Percentiles rank a stretch among this genome's conserved stretches.
These are phyloP conservation scores for Cystofilobasidium capitatum DNA, from an alignment of 768 basidiomycete species.

Conservation along the genomic window DNA sequence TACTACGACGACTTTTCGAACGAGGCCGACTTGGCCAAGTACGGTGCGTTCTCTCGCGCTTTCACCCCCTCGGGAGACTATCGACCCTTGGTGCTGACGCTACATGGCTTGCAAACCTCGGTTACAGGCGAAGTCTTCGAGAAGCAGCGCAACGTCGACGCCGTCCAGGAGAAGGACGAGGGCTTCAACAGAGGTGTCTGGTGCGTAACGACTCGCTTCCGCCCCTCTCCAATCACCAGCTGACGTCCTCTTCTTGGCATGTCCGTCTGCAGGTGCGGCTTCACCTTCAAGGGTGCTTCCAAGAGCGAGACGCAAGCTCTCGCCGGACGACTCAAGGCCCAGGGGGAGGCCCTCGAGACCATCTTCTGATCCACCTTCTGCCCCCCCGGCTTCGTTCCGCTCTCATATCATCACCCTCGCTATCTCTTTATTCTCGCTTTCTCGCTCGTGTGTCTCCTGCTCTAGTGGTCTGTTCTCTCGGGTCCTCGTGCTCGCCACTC, in stretches of 20 bases:
- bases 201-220: slow-evolving; percentile 26
- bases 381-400: background rate
- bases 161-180: slow-evolving; percentile 67
- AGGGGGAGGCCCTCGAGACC: slow-evolving; percentile 40
- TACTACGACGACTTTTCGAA: slow-evolving; percentile 75
- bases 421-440: background rate
- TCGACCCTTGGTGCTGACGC: background rate
- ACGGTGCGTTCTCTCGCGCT: slow-evolving; percentile 13
- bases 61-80: too few relatives aligned
- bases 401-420: background rate
- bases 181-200: slow-evolving; percentile 39
- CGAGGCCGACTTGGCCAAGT: slow-evolving; percentile 26
- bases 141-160: slow-evolving; percentile 89
- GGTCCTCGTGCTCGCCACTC: background rate
- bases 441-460: too few relatives aligned
- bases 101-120: background rate
- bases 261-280: slow-evolving; percentile 31
- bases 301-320: slow-evolving; percentile 23
- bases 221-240: background rate
- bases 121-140: slow-evolving; percentile 71
- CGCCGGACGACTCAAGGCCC: slow-evolving; percentile 30
- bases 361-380: slow-evolving; percentile 35
- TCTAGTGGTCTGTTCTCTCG: background rate
- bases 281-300: slow-evolving; percentile 41
- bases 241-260: background rate